Percentiles rank a stretch among this genome's conserved stretches.
Conservation (phyloP, 2,329 filamentous ascomycete genomes). For the Nemania serpens region DNA sequence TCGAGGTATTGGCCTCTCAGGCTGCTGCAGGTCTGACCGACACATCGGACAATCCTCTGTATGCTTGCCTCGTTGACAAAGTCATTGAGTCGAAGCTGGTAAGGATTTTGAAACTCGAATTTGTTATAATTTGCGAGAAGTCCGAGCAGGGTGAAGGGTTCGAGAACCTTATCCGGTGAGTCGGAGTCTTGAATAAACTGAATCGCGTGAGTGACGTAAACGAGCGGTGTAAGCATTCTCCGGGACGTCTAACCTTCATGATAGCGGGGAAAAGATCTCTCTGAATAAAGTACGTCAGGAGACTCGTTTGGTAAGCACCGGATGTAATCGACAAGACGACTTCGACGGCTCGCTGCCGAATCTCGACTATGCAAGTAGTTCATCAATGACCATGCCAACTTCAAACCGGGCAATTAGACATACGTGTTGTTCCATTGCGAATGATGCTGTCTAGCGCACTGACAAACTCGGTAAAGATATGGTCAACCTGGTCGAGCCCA, state of each 20-base stretch:
- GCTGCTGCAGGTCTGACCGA: conserved; percentile 72
- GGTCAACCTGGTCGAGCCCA: conserved; percentile 86
- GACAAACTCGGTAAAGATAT: conserved; percentile 87
- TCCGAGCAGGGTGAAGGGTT: conserved; percentile 82
- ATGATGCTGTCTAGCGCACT: conserved; percentile 81
- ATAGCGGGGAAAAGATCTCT: conserved; percentile 90
- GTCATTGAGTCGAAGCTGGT: conserved; percentile 87
- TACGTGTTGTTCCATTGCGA: conserved; percentile 72
- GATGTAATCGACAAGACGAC: conserved; percentile 83
- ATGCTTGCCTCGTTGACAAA: conserved; percentile 94
- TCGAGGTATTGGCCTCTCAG: conserved; percentile 79
- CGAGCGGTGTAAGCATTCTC: too few species aligned
- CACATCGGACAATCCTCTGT: conserved; percentile 75
- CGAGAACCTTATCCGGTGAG: conserved; percentile 63
- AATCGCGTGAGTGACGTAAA: conserved; percentile 27
- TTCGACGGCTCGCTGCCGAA: conserved; percentile 79
- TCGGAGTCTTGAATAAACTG: conserved; percentile 84
- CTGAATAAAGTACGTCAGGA: conserved; percentile 94
- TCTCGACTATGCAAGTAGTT: conserved; percentile 57
- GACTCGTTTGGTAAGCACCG: conserved; percentile 92
- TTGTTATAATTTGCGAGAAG: conserved; percentile 98
- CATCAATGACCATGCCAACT: conserved; percentile 5
- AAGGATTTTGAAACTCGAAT: conserved; percentile 97
- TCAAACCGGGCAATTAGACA: conserved; percentile 42
- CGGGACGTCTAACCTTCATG: conserved; percentile 74